Conservation (phyloP, 176 grass and related monocot species). For the Pontederia paniculata region DNA sequence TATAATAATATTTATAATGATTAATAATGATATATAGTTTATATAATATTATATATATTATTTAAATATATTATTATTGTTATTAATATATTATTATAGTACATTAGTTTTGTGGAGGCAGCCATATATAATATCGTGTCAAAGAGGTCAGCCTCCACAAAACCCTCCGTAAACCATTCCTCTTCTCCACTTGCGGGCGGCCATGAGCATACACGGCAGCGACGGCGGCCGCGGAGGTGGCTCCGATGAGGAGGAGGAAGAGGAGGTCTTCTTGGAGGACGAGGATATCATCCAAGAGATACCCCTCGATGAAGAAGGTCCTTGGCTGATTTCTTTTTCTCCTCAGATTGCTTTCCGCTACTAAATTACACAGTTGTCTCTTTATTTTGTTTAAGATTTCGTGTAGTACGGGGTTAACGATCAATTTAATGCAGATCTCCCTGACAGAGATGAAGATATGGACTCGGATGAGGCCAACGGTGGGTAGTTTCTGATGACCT, state of each 20-base stretch:
- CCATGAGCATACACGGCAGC: conserved; percentile 38
- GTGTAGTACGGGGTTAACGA: no score
- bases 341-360: no score
- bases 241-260: conserved; percentile 39
- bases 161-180: neutral
- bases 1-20: no score
- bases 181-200: neutral
- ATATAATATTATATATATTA: no score
- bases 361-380: neutral
- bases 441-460: conserved; percentile 35
- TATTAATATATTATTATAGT: no score
- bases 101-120: no score
- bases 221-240: conserved; percentile 1
- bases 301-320: conserved; percentile 50
- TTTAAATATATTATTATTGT: no score
- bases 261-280: conserved; percentile 46
- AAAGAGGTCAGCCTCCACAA: neutral
- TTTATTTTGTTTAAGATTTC: neutral
- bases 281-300: conserved; percentile 63
- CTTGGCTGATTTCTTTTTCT: neutral
- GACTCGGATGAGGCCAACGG: conserved; percentile 23
- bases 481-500: conserved; percentile 5
- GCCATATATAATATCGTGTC: no score
- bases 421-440: conserved; percentile 34
- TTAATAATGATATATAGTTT: no score